Base-by-base conservation (phyloP, 805 yeast species). In the Monosporozyma yasuniensis region DNA sequence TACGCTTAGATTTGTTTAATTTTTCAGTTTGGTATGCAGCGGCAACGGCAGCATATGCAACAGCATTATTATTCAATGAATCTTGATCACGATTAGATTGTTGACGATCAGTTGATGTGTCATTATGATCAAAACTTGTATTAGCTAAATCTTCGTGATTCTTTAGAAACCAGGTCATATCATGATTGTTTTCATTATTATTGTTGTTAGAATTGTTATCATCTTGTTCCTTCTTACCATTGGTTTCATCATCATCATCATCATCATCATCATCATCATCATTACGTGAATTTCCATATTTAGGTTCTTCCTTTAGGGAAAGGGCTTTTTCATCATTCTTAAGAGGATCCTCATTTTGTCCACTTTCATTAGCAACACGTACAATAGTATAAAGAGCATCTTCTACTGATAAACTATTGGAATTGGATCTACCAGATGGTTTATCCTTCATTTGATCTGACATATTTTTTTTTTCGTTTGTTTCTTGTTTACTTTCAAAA, bases 301-400 rank as follows among this genome's bases (percentile, higher is more conserved):
- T 32, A 3, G 21, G 4, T 2, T 21, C 42, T 11, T 39, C 27
- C 21, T 39, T 39, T 14, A 39, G 21, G 62, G 8, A 59, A 58
- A 12, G 61, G 55, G 44, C 61, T 64, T 63, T 66, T 12, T 44
- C 21, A n/a, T 44, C 32, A 32, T 32, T 32, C 14, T 48, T 44
- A 16, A 21, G 14, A 27, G 34, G 23, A 21, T 23, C 25, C 25
- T 46, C 51, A 21, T 52, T 22, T 48, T 54, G 2, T 38, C 18
- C 23, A 47, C 52, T 76, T 6, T 83, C 84, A 39, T 27, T n/a
- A 18, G 84, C 87, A 12, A 84, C 91, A 56, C 78, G 78, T 49
- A 78, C 75, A 78, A 84, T n/a, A n/a, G n/a, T n/a, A n/a, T n/a
- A 73, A 16, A 85, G 89, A 0, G 89, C 93, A 16, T 85, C 93